Evolutionary conservation across 371 early-diverging fungal genomes (phyloP), one percentile per base, ranked within the genome.

Genomic region (Apophysomyces variabilis): DNA sequence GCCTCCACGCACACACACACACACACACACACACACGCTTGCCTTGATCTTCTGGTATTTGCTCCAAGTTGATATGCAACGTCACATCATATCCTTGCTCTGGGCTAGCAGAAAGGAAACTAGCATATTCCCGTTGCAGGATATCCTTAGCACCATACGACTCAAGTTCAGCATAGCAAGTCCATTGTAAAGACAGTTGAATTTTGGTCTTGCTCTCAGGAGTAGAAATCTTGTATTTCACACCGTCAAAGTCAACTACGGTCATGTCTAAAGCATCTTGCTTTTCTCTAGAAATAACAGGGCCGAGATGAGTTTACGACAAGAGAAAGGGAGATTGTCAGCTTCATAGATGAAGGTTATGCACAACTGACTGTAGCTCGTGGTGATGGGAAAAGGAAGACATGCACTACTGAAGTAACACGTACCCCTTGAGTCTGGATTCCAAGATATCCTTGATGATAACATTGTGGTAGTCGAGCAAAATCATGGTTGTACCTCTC

Each of bases 241-340:
- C 97, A 54, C 96, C 95, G 80, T 99, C 99, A 82, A 97, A 97
- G 79, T 99, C 99, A 45, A 95, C 95, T 57, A 96, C 83, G 46
- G 86, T 90, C 74, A 95, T 85, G 70, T 89, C 87, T 46, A 95
- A 70, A n/a, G 88, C 82, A 61, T 95, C 95, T n/a, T 89, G 86
- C 75, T 93, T 91, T 60, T 89, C 92, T 67, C 94, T 90, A 66
- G 38, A 66, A 32, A 68, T 63, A 41, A 13, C 41, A 41, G 11
- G 41, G 62, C n/a, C 2, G 63, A 11, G 54, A 50, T 50, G 54
- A 50, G 54, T 26, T 26, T 9, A 50, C 18, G 21, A 21, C 32
- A 50, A 50, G 21, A 66, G 36, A 66, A 50, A 64, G 13, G 43
- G 21, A 50, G 32, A 44, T 58, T 32, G 18, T 43, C 46, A 54